Conservation (phyloP, 441 rosid species). For the Aquilaria agallochum region DNA sequence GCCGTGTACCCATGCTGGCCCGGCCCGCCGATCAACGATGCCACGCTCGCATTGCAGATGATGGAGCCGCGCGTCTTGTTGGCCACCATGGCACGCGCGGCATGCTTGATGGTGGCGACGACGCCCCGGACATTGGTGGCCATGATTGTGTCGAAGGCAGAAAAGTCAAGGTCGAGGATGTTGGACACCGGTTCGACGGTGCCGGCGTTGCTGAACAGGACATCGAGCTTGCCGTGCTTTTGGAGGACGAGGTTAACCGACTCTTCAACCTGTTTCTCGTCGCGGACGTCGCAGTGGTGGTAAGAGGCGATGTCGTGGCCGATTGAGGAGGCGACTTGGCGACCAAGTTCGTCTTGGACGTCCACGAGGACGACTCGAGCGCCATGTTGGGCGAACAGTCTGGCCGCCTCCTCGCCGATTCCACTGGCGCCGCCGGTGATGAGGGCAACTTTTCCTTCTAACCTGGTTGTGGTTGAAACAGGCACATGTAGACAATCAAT, state of each 20-base stretch:
- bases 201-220: slow-evolving; percentile 82
- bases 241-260: slow-evolving; percentile 47
- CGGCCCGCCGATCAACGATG: slow-evolving; percentile 44
- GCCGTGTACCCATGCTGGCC: slow-evolving; percentile 71
- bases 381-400: slow-evolving; percentile 55
- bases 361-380: slow-evolving; percentile 61
- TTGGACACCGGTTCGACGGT: slow-evolving; percentile 51
- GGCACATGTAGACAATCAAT: too few relatives aligned
- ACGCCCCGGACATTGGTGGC: slow-evolving; percentile 70
- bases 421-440: slow-evolving; percentile 85
- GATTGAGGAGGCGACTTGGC: slow-evolving; percentile 33
- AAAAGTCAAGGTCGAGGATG: slow-evolving; percentile 56
- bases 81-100: slow-evolving; percentile 72
- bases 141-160: slow-evolving; percentile 48
- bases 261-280: slow-evolving; percentile 70
- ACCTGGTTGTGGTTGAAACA: slow-evolving; percentile 22
- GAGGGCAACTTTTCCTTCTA: slow-evolving; percentile 74
- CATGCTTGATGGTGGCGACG: slow-evolving; percentile 70
- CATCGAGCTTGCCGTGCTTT: slow-evolving; percentile 53
- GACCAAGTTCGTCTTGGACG: slow-evolving; percentile 62
- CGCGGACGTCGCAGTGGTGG: slow-evolving; percentile 67
- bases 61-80: slow-evolving; percentile 60
- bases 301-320: slow-evolving; percentile 41
- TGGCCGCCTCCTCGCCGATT: slow-evolving; percentile 67
- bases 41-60: slow-evolving; percentile 65